phyloP scores from a whole-genome alignment of 75 land plant genomes.

The Adiantum capillusveneris region DNA sequence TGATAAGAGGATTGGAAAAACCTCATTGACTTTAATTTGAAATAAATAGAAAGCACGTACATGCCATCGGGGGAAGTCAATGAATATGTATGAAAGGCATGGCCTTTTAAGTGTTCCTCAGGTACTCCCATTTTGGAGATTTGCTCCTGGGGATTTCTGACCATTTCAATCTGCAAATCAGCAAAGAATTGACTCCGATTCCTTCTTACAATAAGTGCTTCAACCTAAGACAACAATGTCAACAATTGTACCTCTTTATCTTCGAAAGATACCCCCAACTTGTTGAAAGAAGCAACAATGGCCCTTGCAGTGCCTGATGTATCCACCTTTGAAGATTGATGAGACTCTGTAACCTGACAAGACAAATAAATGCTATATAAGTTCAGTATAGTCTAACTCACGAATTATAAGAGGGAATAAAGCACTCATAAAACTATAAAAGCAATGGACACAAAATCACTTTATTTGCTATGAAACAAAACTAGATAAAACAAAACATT shows the following conservation, averaged over 20 bases:
- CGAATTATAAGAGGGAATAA: too few relatives aligned
- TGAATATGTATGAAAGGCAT: constrained; percentile 91
- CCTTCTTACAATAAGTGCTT: too few relatives aligned
- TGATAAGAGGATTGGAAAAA: too few relatives aligned
- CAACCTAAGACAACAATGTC: too few relatives aligned
- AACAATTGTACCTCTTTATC: constrained; percentile 42
- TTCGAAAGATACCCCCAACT: constrained; percentile 62
- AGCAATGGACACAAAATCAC: too few relatives aligned
- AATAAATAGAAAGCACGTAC: constrained; percentile 27
- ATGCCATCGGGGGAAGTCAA: constrained; percentile 77
- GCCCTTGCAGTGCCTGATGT: constrained; percentile 96
- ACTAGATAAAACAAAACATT: too few relatives aligned
- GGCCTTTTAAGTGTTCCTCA: constrained; percentile 71
- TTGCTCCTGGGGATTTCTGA: constrained; percentile 72
- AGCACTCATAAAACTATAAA: too few relatives aligned
- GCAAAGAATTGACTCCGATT: too few relatives aligned
- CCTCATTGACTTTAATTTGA: too few relatives aligned
- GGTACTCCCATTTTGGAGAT: constrained; percentile 82
- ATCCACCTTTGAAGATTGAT: constrained; percentile 83
- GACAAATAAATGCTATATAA: too few relatives aligned
- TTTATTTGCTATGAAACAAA: too few relatives aligned
- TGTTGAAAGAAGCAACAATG: constrained; percentile 68
- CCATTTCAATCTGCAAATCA: constrained; percentile 53
- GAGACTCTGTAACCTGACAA: constrained; percentile 85
- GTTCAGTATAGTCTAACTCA: too few relatives aligned